Evolutionary conservation across 2,329 filamentous ascomycete genomes (phyloP), one percentile per base, ranked within the genome.

Genomic region (Rasamsonia emersonii): DNA sequence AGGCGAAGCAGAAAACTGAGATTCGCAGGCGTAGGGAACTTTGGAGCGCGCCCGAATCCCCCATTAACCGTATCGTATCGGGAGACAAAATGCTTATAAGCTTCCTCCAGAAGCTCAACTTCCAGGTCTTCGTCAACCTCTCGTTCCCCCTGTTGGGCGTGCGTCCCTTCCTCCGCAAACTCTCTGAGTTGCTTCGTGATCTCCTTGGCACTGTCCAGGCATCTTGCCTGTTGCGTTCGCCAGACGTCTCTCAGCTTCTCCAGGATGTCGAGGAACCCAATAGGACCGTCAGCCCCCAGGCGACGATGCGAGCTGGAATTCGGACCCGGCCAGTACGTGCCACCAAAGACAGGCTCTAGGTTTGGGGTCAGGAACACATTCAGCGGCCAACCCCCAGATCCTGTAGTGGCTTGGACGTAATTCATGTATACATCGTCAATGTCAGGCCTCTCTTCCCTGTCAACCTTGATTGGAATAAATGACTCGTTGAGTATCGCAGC

Each of bases 391-490:
- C 91, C 91, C 7, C 86, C 89, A 2, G 76, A 80, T 13, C 83
- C 86, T 37, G 82, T 93, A 8, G 91, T 89, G 2, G 89, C 89
- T 56, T 95, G 86, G 24, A 94, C 81, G 58, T 94, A 98, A 64
- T 94, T 94, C 86, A 95, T 95, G 58, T 96, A 96, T 43, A 96
- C 88, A 40, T 83, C 79, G 53, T 98, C 91, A 42, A 96, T 77
- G 53, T 96, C 88, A 6, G 89, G 89, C 16, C 89, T 78, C 60
- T 94, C 86, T 60, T 98, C 91, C 38, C 88, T 77, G 59, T 98
- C 91, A 50, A 96, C 75, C 47, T 95, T 82, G 55, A 96, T 78
- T 3, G 91, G 89, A 26, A 98, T 77, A 57, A 96, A 98, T 36
- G 77, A 75, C 39, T 79, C 70, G 64, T 96, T 98, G 20, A 98